phyloP scores from a whole-genome alignment of 2,329 filamentous ascomycete species.

The Escovopsis weberi region DNA sequence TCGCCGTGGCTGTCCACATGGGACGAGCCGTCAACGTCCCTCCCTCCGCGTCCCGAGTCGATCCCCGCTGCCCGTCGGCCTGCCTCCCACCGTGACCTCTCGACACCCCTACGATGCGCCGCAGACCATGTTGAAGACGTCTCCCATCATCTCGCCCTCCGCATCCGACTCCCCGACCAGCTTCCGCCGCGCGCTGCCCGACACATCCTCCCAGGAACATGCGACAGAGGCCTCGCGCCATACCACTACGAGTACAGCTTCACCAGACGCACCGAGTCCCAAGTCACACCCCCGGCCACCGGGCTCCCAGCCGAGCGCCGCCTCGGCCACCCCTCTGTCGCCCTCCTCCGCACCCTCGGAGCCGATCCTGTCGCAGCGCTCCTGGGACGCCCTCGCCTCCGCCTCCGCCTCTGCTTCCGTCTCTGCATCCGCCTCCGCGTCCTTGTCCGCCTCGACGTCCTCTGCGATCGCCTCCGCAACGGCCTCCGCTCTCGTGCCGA shows the following conservation, averaged over 20 bases:
- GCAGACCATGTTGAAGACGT: conserved; percentile 45
- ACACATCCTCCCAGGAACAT: conserved; percentile 7
- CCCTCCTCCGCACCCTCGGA: no score
- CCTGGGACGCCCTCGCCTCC: not conserved
- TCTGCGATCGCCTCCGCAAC: no score
- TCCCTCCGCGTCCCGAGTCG: no score
- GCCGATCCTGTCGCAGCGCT: not conserved
- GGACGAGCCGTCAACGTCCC: no score
- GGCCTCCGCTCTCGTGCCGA: no score
- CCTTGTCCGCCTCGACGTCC: no score
- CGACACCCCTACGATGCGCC: conserved; percentile 28
- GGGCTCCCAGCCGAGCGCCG: conserved; percentile 1
- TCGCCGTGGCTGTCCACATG: no score
- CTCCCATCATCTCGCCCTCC: conserved; percentile 34
- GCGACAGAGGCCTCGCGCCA: no score
- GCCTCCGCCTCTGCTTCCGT: not conserved
- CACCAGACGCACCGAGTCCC: no score
- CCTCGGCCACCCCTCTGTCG: not conserved
- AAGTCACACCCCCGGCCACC: conserved; percentile 4
- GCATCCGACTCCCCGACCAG: conserved; percentile 37
- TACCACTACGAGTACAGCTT: no score
- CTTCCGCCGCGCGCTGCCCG: conserved; percentile 21
- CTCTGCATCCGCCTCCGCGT: no score
- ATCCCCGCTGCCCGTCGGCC: not conserved
- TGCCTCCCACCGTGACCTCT: conserved; percentile 1